A percentile compares a stretch with the other conserved stretches of the same genome.
Evolutionary conservation across 768 basidiomycete species (phyloP).

Genomic region (Hemileccinum rubropunctum): DNA sequence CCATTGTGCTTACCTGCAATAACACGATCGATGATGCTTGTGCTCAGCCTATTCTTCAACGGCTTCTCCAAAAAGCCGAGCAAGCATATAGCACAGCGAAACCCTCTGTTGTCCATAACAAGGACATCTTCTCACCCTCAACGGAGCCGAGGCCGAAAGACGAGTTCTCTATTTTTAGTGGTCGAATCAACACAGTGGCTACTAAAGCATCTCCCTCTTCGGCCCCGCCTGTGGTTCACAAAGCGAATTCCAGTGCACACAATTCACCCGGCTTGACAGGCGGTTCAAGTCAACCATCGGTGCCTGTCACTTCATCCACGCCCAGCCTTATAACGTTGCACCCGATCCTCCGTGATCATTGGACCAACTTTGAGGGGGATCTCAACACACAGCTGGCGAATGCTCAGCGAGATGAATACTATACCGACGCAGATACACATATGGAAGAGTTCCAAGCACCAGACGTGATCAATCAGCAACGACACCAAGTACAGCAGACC

Average conservation of each 20-base stretch:
- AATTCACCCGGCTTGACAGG: constrained; percentile 13
- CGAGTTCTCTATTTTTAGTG: constrained; percentile 73
- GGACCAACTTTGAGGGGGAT: constrained; percentile 54
- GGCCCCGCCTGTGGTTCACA: constrained; percentile 16
- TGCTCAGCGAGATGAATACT: constrained; percentile 25
- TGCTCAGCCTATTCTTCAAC: constrained; percentile 59
- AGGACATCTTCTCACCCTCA: constrained; percentile 59
- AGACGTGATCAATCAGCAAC: neutral
- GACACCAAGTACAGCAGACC: constrained; percentile 13
- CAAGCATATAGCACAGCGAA: constrained; percentile 47
- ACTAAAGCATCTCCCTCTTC: constrained; percentile 39
- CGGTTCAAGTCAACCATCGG: constrained; percentile 30
- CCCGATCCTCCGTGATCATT: constrained; percentile 53
- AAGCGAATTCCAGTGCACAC: neutral
- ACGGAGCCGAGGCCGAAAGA: constrained; percentile 49
- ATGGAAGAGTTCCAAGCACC: constrained; percentile 10
- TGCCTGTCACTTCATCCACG: constrained; percentile 26
- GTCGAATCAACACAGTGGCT: constrained; percentile 63
- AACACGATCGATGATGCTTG: constrained; percentile 1
- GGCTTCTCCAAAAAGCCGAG: constrained; percentile 61
- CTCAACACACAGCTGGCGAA: constrained; percentile 50
- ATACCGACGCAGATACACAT: constrained; percentile 19
- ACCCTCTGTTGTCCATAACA: constrained; percentile 41
- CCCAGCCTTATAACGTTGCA: constrained; percentile 46
- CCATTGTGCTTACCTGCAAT: neutral